Evolutionary conservation across 2,329 filamentous ascomycete genomes (phyloP), one percentile per base, ranked within the genome.

Genomic region (Penicillium hordei): DNA sequence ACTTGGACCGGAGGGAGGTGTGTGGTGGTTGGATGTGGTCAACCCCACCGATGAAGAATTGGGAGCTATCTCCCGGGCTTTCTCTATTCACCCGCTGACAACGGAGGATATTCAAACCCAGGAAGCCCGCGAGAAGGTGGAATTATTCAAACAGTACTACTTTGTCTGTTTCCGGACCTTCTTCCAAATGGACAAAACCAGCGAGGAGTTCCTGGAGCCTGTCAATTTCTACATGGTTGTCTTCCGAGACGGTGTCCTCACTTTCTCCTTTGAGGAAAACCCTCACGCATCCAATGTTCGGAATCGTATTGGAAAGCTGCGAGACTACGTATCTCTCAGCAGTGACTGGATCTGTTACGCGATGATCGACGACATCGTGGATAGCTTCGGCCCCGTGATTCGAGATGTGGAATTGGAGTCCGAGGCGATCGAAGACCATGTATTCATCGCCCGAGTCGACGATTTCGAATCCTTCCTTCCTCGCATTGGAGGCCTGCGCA

Each of bases 261-360:
- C 93, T 68, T 97, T 99, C 79, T 96, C 91, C 63, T 97, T 96
- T 73, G 86, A 86, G 48, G 89, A 89, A 15, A 96, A 95, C 70
- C 86, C 87, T 2, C 94, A 99, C 73, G 91, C 93, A 13, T 84
- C 88, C 43, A 91, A 94, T 64, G 94, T 99, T 27, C 87, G 93
- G 64, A 92, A 90, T 80, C 87, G 94, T 75, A 97, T 99, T 68
- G 88, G 91, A 25, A 89, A 91, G 66, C 82, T 99, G 55, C 93
- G 96, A 70, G 94, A 99, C 71, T 97, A 97, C 70, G 90, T 97
- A 68, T 88, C 93, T 60, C 83, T 99, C 39, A 96, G 91, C 72
- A 93, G 92, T 66, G 94, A 99, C 76, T 99, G 95, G 93, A 95
- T 97, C 67, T 99, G 94, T 80, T 99, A 99, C 72, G 94, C 94